A percentile compares a stretch with the other conserved stretches of the same genome.
Evolutionary conservation across 805 yeast genomes (phyloP).

Genomic region (Saturnispora dispora): DNA sequence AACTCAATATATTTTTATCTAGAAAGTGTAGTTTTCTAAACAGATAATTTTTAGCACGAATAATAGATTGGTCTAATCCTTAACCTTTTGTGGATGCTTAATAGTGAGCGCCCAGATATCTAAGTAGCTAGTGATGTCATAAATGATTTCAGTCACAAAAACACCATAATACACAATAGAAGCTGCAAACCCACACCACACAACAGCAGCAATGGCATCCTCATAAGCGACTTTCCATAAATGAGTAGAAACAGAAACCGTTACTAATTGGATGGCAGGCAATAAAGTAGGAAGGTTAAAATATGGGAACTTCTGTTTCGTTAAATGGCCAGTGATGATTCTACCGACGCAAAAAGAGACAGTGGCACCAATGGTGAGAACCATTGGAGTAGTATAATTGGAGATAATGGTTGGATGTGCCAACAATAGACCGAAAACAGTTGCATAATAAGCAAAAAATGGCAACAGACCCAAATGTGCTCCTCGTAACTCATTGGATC

Average conservation of each 20-base stretch:
- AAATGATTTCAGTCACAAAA: constrained; percentile 69
- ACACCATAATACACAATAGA: constrained; percentile 59
- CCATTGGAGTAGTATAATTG: constrained; percentile 42
- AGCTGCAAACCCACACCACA: constrained; percentile 60
- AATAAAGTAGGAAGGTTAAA: constrained; percentile 61
- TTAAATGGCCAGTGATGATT: constrained; percentile 79
- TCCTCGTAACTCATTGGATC: constrained; percentile 28
- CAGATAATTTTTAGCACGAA: background rate
- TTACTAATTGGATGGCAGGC: constrained; percentile 42
- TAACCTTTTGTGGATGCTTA: constrained; percentile 57
- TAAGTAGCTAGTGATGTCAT: constrained; percentile 67
- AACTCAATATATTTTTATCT: background rate
- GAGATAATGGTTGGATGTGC: constrained; percentile 45
- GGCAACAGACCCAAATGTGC: constrained; percentile 41
- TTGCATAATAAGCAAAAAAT: constrained; percentile 44
- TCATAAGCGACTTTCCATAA: constrained; percentile 28
- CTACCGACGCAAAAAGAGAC: constrained; percentile 86
- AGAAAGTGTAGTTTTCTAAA: background rate
- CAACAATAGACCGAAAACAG: constrained; percentile 39
- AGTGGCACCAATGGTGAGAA: constrained; percentile 62
- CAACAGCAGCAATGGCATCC: constrained; percentile 39
- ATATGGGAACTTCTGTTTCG: constrained; percentile 68
- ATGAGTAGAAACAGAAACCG: constrained; percentile 31
- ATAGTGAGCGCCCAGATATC: constrained; percentile 82
- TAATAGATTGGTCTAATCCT: background rate